These are phyloP conservation scores for Neurospora sp. DNA, from an alignment of 495 filamentous ascomycete genomes.

Conservation along the genomic window DNA sequence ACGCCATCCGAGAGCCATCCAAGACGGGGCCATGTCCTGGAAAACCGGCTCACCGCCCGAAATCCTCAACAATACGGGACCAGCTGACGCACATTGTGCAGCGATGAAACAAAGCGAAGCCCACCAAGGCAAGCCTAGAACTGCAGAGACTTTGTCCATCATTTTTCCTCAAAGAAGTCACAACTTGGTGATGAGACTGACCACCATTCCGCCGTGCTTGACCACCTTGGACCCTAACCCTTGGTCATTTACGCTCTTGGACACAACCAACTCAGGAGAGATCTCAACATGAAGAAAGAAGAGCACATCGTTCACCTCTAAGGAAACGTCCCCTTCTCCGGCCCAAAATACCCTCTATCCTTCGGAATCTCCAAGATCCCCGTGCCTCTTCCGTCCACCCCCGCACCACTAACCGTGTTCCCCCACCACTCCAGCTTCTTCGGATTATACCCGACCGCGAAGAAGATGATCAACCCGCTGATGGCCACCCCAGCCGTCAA, in stretches of 20 bases:
- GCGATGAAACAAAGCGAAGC: neutral
- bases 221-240: neutral
- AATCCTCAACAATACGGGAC: neutral
- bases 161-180: neutral
- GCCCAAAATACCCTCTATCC: constrained; percentile 27
- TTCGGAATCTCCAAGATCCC: constrained; percentile 19
- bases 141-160: neutral
- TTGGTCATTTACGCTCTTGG: neutral
- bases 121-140: neutral
- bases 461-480: constrained; percentile 42
- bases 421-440: constrained; percentile 54
- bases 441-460: constrained; percentile 43
- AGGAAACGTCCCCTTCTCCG: constrained; percentile 25
- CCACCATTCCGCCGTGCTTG: neutral
- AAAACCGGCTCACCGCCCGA: neutral
- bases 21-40: neutral
- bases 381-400: constrained; percentile 18
- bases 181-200: neutral
- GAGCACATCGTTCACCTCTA: neutral
- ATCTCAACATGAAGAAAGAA: neutral
- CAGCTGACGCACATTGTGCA: neutral
- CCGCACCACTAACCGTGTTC: constrained; percentile 30
- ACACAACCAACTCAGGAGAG: neutral
- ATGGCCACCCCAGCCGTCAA: constrained; percentile 26
- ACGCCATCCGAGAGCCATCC: neutral